These are phyloP conservation scores for Apostasia shenzhenica DNA, from an alignment of 106 monocot genomes.

Conservation along the genomic window DNA sequence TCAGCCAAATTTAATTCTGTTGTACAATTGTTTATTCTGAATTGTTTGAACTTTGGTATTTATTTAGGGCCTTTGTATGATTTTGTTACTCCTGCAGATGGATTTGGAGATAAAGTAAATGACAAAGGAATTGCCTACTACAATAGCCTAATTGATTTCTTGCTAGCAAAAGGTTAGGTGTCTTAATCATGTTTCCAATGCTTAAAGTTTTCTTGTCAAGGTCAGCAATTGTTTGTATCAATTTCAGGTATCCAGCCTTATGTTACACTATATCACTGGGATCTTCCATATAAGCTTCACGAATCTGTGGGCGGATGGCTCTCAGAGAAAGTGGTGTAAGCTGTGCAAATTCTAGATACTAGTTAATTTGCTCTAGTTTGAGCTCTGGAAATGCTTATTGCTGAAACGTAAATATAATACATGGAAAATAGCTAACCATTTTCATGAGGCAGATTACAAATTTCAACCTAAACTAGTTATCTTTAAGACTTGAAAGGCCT, in stretches of 20 bases:
- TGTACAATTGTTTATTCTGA: too few relatives aligned
- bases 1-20: too few relatives aligned
- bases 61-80: not conserved
- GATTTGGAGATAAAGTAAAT: conserved; percentile 68
- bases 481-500: too few relatives aligned
- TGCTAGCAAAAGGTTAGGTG: conserved; percentile 72
- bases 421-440: too few relatives aligned
- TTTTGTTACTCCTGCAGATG: conserved; percentile 49
- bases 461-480: too few relatives aligned
- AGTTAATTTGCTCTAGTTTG: too few relatives aligned
- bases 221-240: conserved; percentile 5
- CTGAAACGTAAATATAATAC: too few relatives aligned
- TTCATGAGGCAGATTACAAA: too few relatives aligned
- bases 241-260: conserved; percentile 86
- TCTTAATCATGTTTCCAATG: conserved; percentile 9
- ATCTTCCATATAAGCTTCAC: conserved; percentile 79
- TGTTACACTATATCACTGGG: conserved; percentile 96
- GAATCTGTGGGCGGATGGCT: conserved; percentile 75
- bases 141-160: conserved; percentile 74
- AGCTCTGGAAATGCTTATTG: too few relatives aligned
- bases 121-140: conserved; percentile 79
- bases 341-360: not conserved
- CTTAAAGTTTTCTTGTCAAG: conserved; percentile 6
- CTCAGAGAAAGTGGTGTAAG: conserved; percentile 81
- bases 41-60: too few relatives aligned